A percentile compares a stretch with the other conserved stretches of the same genome.
Conservation (phyloP, 192 early-diverging fungal species). For the Coemansia sp. region DNA sequence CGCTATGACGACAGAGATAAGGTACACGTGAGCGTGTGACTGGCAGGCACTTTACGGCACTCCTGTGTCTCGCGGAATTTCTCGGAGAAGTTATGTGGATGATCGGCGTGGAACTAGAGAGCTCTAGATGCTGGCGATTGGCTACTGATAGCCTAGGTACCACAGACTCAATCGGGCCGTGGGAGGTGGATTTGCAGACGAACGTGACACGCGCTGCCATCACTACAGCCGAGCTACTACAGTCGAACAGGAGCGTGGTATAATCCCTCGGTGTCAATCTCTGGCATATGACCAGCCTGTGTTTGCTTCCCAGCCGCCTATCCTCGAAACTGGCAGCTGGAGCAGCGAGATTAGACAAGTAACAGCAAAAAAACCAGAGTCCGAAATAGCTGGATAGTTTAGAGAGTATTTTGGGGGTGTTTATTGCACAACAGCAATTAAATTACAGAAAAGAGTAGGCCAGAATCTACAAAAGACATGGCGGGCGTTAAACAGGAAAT, state of each 20-base stretch:
- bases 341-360: neutral
- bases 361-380: neutral
- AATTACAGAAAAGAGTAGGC: slow-evolving; percentile 3
- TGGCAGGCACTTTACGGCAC: neutral
- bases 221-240: neutral
- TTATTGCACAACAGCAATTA: neutral
- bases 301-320: neutral
- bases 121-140: neutral
- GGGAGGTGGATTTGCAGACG: neutral
- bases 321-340: neutral
- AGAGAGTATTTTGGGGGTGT: neutral
- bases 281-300: neutral
- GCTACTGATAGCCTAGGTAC: neutral
- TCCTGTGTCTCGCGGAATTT: neutral
- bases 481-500: neutral
- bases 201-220: neutral
- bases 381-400: neutral
- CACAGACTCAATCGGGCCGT: neutral
- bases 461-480: neutral
- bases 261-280: neutral
- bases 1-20: neutral
- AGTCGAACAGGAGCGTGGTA: neutral
- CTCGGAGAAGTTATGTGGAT: neutral
- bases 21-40: neutral
- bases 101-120: neutral